Conservation (phyloP, 108 stramenopile genomes). For the Skeletonema tropicum region DNA sequence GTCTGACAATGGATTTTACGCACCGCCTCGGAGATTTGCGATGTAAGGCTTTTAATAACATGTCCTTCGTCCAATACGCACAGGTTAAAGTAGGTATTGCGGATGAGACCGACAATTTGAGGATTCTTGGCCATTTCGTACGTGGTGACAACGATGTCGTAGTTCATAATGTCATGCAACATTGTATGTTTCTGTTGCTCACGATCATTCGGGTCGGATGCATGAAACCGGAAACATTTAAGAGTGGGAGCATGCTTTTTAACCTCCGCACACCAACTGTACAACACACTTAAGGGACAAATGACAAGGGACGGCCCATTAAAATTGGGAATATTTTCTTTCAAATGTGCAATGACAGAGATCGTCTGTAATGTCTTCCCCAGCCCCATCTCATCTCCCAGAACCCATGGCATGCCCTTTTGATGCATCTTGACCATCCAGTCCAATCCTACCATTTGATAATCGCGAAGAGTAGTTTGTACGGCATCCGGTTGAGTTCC, state of each 20-base stretch:
- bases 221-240: constrained; percentile 76
- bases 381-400: constrained; percentile 85
- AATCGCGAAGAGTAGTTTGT: constrained; percentile 71
- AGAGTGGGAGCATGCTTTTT: constrained; percentile 78
- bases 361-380: constrained; percentile 94
- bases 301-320: constrained; percentile 87
- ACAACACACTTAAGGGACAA: constrained; percentile 86
- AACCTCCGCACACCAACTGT: constrained; percentile 87
- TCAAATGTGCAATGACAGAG: constrained; percentile 77
- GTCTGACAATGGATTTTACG: constrained; percentile 59
- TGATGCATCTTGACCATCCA: constrained; percentile 88
- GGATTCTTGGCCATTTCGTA: constrained; percentile 73
- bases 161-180: constrained; percentile 32
- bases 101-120: constrained; percentile 47
- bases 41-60: constrained; percentile 67
- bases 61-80: constrained; percentile 91
- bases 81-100: constrained; percentile 41
- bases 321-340: constrained; percentile 51
- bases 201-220: constrained; percentile 43
- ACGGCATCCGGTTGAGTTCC: constrained; percentile 37
- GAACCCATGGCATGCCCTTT: constrained; percentile 55
- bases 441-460: constrained; percentile 87
- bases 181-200: constrained; percentile 43
- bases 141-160: constrained; percentile 68
- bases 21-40: constrained; percentile 47